These are phyloP conservation scores for Ogataea paradorogensis DNA, from an alignment of 805 yeast genomes.

Conservation along the genomic window DNA sequence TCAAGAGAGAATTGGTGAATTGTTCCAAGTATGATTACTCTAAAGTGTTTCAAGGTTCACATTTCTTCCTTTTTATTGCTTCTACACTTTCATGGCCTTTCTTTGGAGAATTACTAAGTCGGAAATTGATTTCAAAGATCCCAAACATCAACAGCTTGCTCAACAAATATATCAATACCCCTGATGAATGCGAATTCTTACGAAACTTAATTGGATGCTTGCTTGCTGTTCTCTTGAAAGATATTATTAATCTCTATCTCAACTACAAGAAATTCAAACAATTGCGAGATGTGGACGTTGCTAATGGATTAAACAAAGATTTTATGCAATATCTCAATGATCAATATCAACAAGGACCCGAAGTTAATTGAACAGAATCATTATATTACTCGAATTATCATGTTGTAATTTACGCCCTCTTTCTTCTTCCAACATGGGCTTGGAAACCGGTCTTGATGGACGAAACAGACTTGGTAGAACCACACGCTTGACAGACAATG, in stretches of 20 bases:
- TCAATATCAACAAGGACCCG: conserved; percentile 5
- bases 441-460: conserved; percentile 99
- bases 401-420: conserved; percentile 41
- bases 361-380: neutral
- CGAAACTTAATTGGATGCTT: conserved; percentile 36
- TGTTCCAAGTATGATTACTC: conserved; percentile 32
- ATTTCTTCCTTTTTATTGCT: conserved; percentile 17
- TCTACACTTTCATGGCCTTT: conserved; percentile 36
- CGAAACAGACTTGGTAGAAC: conserved; percentile 93
- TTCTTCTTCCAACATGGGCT: conserved; percentile 92
- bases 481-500: conserved; percentile 97
- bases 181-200: conserved; percentile 36
- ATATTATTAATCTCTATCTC: conserved; percentile 31
- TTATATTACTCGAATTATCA: conserved; percentile 7
- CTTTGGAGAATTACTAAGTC: conserved; percentile 28
- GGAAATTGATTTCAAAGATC: conserved; percentile 19
- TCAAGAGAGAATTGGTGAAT: conserved; percentile 28
- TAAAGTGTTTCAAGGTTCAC: conserved; percentile 22
- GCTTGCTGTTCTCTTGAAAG: conserved; percentile 31
- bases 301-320: conserved; percentile 15
- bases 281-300: conserved; percentile 25
- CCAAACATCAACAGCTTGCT: conserved; percentile 24
- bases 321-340: conserved; percentile 14
- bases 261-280: conserved; percentile 33
- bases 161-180: conserved; percentile 28